Evolutionary conservation across 2,329 filamentous ascomycete species (phyloP).

Genomic region (Fusarium papillatum): DNA sequence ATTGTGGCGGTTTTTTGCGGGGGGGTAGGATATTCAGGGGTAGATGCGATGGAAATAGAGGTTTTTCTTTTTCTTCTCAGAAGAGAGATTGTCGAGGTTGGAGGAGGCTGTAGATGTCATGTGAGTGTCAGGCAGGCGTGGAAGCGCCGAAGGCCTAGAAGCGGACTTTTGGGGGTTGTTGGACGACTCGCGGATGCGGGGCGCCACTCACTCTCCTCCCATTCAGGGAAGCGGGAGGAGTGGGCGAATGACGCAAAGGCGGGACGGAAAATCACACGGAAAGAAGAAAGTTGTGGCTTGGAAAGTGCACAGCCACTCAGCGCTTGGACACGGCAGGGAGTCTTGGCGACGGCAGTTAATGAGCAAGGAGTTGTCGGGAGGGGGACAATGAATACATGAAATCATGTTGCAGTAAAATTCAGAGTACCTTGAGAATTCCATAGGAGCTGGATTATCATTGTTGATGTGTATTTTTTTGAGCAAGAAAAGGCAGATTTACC

Average conservation of each 20-base stretch:
- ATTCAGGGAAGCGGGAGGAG: constrained; percentile 20
- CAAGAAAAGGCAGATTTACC: neutral
- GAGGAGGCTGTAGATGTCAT: constrained; percentile 31
- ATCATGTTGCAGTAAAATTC: neutral
- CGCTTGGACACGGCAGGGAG: neutral
- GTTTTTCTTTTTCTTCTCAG: neutral
- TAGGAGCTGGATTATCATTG: neutral
- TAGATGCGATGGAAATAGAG: neutral
- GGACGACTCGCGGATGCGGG: constrained; percentile 26
- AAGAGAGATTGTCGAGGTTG: neutral
- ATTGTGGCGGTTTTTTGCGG: constrained; percentile 51
- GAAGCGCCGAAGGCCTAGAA: constrained; percentile 39
- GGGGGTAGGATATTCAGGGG: neutral
- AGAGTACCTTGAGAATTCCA: neutral
- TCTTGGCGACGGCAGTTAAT: neutral
- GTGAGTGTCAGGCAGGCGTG: constrained; percentile 37
- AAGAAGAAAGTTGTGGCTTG: constrained; percentile 9
- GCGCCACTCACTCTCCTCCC: constrained; percentile 8
- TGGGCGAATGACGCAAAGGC: constrained; percentile 39
- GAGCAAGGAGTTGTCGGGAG: neutral
- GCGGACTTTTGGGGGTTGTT: neutral
- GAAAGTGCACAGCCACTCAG: constrained; percentile 21
- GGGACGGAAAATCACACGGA: constrained; percentile 28
- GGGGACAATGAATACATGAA: neutral
- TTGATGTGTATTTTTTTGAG: neutral